Base-by-base conservation (phyloP, 208 protist species). In the Leishmania martiniquensis region DNA sequence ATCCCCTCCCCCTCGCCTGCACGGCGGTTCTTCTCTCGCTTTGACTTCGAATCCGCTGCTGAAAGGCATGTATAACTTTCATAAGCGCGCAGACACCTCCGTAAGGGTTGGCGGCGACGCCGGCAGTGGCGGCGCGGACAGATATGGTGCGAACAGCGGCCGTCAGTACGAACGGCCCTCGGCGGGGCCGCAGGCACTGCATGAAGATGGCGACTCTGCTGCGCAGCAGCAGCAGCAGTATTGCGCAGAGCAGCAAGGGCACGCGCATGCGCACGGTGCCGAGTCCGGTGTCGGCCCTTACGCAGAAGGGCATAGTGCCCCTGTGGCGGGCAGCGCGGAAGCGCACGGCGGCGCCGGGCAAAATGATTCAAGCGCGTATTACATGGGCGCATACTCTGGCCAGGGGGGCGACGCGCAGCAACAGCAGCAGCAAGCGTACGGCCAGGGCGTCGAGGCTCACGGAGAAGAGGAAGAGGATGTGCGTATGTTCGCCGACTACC, bases 401-500 rank as follows among this genome's bases (percentile, higher is more conserved):
- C 39, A 47, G 44, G 44, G 39, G 3, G 37, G 17, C 44, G 44
- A 37, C 44, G 13, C 44, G 17, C 39, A 45, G 42, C 7, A 70
- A 25, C 66, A 45, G 22, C 39, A 47, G 66, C 44, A 47, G 44
- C 72, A 55, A 17, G 55, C 9, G 34, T 60, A 75, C 51, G 55
- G 20, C 22, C 57, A 65, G 22, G 72, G 72, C n/a, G 25, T 10
- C 39, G 82, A 72, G 37, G 52, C 42, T 39, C 70, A 54, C 20
- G 57, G 54, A 0, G 74, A 69, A 4, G 57, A 29, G 57, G 77
- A 80, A 4, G 72, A 77, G 0, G 70, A 77, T 20, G 83, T 59
- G 5, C 74, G 80, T 37, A 62, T 69, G 66, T 79, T 83, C 39
- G 76, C 79, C 5, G 79, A 83, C 74, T 83, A 83, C 79, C 79